Evolutionary conservation across 768 basidiomycete species (phyloP).

Genomic region (Mycena latifolia): DNA sequence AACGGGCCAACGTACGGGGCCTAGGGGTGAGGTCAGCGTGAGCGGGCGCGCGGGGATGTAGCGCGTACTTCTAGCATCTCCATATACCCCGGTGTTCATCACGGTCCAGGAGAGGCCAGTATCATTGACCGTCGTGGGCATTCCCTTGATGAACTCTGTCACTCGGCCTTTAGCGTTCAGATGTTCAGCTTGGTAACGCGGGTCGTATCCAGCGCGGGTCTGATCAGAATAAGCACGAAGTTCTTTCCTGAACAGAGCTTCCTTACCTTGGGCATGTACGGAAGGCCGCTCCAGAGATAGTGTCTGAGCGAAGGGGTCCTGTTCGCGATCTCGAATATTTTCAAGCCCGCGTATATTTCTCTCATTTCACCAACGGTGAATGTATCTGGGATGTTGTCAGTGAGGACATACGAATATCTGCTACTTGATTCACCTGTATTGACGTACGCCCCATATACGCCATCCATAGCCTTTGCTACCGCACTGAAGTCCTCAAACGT

Average conservation of each 20-base stretch:
- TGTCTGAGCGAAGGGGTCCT: conserved; percentile 48
- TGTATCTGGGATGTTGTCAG: conserved; percentile 31
- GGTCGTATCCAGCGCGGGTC: conserved; percentile 40
- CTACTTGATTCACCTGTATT: conserved; percentile 45
- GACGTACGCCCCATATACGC: conserved; percentile 55
- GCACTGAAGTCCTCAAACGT: conserved; percentile 47
- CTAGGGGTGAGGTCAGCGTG: conserved; percentile 10
- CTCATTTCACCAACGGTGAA: conserved; percentile 56
- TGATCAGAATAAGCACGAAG: background rate
- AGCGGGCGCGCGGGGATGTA: background rate
- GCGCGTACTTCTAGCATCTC: conserved; percentile 54
- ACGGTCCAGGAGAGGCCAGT: conserved; percentile 49
- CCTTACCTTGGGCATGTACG: conserved; percentile 55
- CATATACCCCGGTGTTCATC: conserved; percentile 55
- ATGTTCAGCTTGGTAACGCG: conserved; percentile 52
- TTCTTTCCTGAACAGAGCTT: background rate
- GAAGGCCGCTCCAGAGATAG: conserved; percentile 58
- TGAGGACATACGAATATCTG: too few relatives aligned
- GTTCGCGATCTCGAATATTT: conserved; percentile 56
- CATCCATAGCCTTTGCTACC: conserved; percentile 48
- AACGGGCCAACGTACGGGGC: conserved; percentile 36
- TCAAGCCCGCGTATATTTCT: conserved; percentile 53
- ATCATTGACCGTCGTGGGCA: conserved; percentile 47
- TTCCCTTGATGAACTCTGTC: conserved; percentile 51
- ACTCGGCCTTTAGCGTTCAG: conserved; percentile 57